A percentile compares a stretch with the other conserved stretches of the same genome.
Conservation (phyloP, 768 basidiomycete species). For the Pleurotus salmoneostramineus region DNA sequence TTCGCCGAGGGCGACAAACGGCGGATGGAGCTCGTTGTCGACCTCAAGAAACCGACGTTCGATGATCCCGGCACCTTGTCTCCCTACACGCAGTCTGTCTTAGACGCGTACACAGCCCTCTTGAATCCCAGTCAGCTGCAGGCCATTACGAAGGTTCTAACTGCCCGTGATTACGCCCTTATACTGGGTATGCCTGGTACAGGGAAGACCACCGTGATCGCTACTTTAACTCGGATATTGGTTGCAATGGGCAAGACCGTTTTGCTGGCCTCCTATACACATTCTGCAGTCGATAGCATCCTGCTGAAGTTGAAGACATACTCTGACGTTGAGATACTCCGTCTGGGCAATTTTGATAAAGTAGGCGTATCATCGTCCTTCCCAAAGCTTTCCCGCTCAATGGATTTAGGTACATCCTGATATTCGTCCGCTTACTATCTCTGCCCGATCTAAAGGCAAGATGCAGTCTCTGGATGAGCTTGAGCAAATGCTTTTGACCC, state of each 20-base stretch:
- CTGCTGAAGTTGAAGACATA: constrained; percentile 71
- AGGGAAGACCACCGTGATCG: constrained; percentile 95
- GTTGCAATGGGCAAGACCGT: constrained; percentile 84
- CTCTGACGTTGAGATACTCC: constrained; percentile 66
- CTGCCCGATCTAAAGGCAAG: constrained; percentile 31
- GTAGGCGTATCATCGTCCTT: constrained; percentile 29
- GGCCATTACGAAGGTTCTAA: constrained; percentile 72
- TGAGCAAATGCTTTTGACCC: constrained; percentile 78
- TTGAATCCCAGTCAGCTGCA: constrained; percentile 71
- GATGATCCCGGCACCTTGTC: constrained; percentile 16
- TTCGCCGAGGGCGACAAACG: constrained; percentile 70
- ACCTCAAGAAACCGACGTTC: constrained; percentile 70
- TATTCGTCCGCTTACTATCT: constrained; percentile 67
- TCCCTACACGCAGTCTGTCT: constrained; percentile 16
- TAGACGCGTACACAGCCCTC: constrained; percentile 24
- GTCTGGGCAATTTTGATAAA: constrained; percentile 92
- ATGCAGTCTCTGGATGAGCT: constrained; percentile 76
- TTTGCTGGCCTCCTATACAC: constrained; percentile 89
- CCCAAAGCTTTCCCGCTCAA: neutral
- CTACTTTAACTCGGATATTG: constrained; percentile 77
- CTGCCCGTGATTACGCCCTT: constrained; percentile 85
- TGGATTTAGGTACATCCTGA: constrained; percentile 73
- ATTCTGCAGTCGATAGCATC: constrained; percentile 98
- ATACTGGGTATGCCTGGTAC: constrained; percentile 98
- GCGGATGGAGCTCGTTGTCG: constrained; percentile 75